A percentile compares a stretch with the other conserved stretches of the same genome.
These are phyloP conservation scores for Aspergillus leporis DNA, from an alignment of 495 filamentous ascomycete species.

Conservation along the genomic window DNA sequence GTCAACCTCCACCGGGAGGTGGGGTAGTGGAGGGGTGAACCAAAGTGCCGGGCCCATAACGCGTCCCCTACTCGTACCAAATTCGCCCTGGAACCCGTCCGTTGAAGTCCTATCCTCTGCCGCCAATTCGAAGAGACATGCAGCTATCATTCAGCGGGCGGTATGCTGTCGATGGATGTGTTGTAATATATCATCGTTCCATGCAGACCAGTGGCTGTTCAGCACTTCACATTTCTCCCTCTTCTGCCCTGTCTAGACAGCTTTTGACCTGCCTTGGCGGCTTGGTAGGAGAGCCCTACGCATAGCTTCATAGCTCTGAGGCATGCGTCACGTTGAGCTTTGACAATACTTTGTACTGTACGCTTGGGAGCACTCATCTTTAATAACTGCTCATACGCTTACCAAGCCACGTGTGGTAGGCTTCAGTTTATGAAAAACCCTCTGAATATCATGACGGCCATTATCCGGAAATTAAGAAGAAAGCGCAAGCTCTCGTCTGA, in stretches of 20 bases:
- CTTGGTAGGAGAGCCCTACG: neutral
- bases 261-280: neutral
- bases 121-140: conserved; percentile 18
- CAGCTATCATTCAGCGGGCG: conserved; percentile 13
- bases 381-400: conserved; percentile 10
- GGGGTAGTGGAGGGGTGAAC: conserved; percentile 30
- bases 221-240: neutral
- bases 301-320: neutral
- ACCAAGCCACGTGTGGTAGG: conserved; percentile 14
- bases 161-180: conserved; percentile 14
- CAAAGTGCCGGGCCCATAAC: conserved; percentile 34
- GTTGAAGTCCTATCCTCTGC: conserved; percentile 7
- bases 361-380: neutral
- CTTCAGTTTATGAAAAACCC: conserved; percentile 29
- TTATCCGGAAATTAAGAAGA: conserved; percentile 39
- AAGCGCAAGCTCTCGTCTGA: conserved; percentile 44
- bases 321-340: neutral
- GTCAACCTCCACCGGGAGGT: conserved; percentile 21
- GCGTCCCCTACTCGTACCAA: conserved; percentile 21
- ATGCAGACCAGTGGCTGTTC: conserved; percentile 18
- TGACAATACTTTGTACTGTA: neutral
- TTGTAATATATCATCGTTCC: conserved; percentile 32
- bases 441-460: conserved; percentile 33
- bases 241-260: neutral
- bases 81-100: neutral